Percentiles rank a stretch among this genome's conserved stretches.
phyloP scores from a whole-genome alignment of 768 basidiomycete genomes.

The Hydnum rufescens region DNA sequence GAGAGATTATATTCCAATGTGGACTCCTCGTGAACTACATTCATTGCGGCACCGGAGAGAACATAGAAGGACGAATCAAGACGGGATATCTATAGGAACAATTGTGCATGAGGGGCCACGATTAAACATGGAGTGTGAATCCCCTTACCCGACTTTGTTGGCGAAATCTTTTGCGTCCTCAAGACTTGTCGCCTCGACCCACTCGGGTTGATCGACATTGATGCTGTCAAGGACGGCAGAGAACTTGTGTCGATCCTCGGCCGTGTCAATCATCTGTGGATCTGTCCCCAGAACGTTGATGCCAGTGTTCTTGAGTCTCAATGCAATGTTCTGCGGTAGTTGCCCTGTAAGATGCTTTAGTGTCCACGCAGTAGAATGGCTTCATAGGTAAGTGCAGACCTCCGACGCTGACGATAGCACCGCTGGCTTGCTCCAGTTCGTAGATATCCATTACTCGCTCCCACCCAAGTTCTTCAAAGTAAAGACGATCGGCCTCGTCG shows the following conservation, averaged over 20 bases:
- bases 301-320: slow-evolving; percentile 75
- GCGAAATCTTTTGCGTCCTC: slow-evolving; percentile 88
- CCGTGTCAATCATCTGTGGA: slow-evolving; percentile 84
- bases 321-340: slow-evolving; percentile 95
- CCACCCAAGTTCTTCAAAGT: slow-evolving; percentile 96
- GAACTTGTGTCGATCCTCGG: slow-evolving; percentile 99
- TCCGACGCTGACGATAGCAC: slow-evolving; percentile 92
- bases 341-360: slow-evolving; percentile 36
- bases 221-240: slow-evolving; percentile 88
- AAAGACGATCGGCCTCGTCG: slow-evolving; percentile 96
- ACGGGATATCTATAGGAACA: slow-evolving; percentile 58
- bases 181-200: slow-evolving; percentile 78
- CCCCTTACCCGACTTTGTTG: slow-evolving; percentile 50
- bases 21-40: slow-evolving; percentile 86
- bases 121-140: background rate
- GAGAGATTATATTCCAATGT: slow-evolving; percentile 82
- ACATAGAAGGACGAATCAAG: slow-evolving; percentile 95
- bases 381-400: slow-evolving; percentile 29
- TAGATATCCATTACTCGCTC: slow-evolving; percentile 99
- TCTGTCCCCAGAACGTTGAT: slow-evolving; percentile 94
- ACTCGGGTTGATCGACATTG: slow-evolving; percentile 92
- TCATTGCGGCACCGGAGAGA: slow-evolving; percentile 98
- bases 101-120: background rate
- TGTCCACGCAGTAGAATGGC: background rate
- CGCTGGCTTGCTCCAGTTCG: slow-evolving; percentile 79